Base-by-base conservation (phyloP, 441 rosid species). In the Capsella rubella region DNA sequence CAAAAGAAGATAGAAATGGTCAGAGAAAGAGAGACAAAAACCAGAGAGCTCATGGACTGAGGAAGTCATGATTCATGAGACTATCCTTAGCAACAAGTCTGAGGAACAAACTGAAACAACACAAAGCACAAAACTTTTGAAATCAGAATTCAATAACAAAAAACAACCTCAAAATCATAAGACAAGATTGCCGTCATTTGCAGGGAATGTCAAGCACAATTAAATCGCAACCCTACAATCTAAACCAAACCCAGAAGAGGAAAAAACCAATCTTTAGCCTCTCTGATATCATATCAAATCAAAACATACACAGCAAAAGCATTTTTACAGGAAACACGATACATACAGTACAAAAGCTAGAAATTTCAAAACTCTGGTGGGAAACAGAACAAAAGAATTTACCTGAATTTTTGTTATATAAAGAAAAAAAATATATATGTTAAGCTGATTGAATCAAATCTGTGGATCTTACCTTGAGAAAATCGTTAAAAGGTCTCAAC, bases 41-140 rank as follows among this genome's bases (percentile, higher is more conserved):
- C 80, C 71, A 40, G 75, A 76, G 53, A 76, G 75, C 54, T 76
- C 79, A 55, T 76, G 79, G 18, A 76, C 71, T 63, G 79, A 76
- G 47, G 79, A 76, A 76, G 79, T 76, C 75, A 76, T 76, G 75
- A 14, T 50, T 76, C 75, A 76, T 55, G 66, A 63, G 79, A 62
- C 58, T 54, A 31, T 45, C 58, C 65, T 14, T 52, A 50, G 18
- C 50, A 28, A 37, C 53, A 39, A 13, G 13, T 39, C 3, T 13
- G 13, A 39, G 13, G 40, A 74, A 43, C 69, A 68, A 45, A 28
- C 70, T 67, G 70, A 45, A 53, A 61, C 73, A 67, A 32, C 29
- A 66, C 57, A 56, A 63, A 35, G 29, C 73, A 8, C 49, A 55
- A 64, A 62, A 54, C 35, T 66, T 40, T 73, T 50, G 14, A 21